These are phyloP conservation scores for Lycium ferocissimum DNA, from an alignment of 257 asterid genomes.

Conservation along the genomic window DNA sequence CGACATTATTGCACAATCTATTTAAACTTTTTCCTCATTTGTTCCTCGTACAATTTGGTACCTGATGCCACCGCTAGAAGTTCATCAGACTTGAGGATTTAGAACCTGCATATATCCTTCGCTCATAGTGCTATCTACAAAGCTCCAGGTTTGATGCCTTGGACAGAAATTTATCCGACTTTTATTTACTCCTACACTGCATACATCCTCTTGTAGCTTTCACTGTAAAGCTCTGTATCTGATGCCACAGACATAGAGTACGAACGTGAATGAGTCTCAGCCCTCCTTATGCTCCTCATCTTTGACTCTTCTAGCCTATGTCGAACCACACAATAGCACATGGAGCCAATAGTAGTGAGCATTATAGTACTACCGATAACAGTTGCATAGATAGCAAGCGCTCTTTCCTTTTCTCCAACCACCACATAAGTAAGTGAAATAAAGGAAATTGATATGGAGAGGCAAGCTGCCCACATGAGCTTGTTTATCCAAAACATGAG, in stretches of 20 bases:
- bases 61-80: background rate
- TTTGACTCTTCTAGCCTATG: slow-evolving; percentile 85
- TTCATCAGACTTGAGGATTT: background rate
- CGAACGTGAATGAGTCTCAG: slow-evolving; percentile 68
- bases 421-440: slow-evolving; percentile 86
- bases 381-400: slow-evolving; percentile 87
- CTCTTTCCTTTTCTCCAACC: slow-evolving; percentile 71
- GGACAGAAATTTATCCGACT: slow-evolving; percentile 24
- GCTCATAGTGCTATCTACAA: slow-evolving; percentile 7
- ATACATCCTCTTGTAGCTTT: slow-evolving; percentile 78
- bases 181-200: slow-evolving; percentile 59
- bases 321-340: slow-evolving; percentile 84
- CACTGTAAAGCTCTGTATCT: slow-evolving; percentile 69
- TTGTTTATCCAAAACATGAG: slow-evolving; percentile 94
- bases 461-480: slow-evolving; percentile 96
- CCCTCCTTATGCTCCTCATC: slow-evolving; percentile 69
- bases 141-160: background rate
- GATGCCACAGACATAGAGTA: slow-evolving; percentile 74
- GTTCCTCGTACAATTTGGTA: slow-evolving; percentile 11
- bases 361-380: slow-evolving; percentile 76
- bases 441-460: slow-evolving; percentile 78
- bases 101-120: background rate
- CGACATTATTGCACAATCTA: slow-evolving; percentile 8
- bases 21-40: background rate
- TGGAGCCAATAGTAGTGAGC: slow-evolving; percentile 89